Base-by-base conservation (phyloP, 108 stramenopile species). In the Skeletonema grethae region DNA sequence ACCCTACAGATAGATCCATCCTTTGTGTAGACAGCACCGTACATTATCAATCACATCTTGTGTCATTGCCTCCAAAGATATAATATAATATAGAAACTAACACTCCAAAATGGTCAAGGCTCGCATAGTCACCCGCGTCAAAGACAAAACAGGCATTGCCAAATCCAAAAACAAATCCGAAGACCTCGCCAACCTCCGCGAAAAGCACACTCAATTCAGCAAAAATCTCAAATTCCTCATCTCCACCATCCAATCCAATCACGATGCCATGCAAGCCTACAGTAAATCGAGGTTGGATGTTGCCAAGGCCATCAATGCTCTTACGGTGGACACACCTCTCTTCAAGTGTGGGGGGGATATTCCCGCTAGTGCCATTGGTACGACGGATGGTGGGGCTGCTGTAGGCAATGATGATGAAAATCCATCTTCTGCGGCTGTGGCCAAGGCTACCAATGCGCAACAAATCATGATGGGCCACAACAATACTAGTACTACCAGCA, bases 131-230 rank as follows among this genome's bases (percentile, higher is more conserved):
- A 71, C 77, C 43, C 78, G 78, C 36, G 67, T 79, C 46, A 79
- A 79, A 55, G 78, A 79, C 70, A 79, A 72, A 41, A 72, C 78
- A 30, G 78, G 78, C 13, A 63, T 79, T 10, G 31, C 71, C 78
- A 79, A 79, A 61, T 72, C 78, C 41, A 72, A 71, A 63, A 79
- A 79, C 28, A 71, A 71, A 3, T 60, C 45, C 67, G 78, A 72
- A 34, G 67, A 79, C 58, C 66, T 79, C 5, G 22, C 11, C 9
- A 67, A 61, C 18, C 61, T 79, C 13, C 66, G 61, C 29, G 10
- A 45, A 15, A 70, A 70, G 16, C 72, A 68, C 50, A 53, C 53
- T 20, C 65, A 72, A 48, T 79, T 79, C 45, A 36, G 53, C 61
- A 72, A 72, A 60, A 79, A 72, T 58, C 67, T 72, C 18, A 79